Percentiles rank a stretch among this genome's conserved stretches.
phyloP scores from a whole-genome alignment of 1,284 basidiomycete species.

The Porodaedalea pini region DNA sequence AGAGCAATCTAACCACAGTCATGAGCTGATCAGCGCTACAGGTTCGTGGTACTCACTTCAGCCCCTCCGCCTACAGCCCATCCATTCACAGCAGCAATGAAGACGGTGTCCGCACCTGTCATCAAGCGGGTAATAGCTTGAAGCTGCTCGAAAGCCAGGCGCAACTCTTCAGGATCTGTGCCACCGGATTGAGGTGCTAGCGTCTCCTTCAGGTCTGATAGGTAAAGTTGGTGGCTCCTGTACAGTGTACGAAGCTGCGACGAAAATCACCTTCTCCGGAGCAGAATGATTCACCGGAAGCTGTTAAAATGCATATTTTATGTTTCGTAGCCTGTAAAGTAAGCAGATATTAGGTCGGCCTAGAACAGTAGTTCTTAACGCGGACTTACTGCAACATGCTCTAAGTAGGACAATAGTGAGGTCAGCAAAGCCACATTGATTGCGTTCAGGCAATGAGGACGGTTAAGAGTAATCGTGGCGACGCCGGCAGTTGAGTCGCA shows the following conservation, averaged over 20 bases:
- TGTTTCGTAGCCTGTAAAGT: background rate
- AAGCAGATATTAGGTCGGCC: background rate
- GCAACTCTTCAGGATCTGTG: conserved; percentile 7
- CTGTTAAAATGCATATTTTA: conserved; percentile 14
- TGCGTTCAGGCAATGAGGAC: conserved; percentile 12
- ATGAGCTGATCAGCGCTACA: background rate
- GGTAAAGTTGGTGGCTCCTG: background rate
- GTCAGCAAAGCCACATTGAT: conserved; percentile 11
- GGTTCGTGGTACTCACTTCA: background rate
- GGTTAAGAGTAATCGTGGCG: conserved; percentile 8
- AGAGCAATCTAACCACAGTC: conserved; percentile 8
- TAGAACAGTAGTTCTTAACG: background rate
- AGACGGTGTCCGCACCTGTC: conserved; percentile 3
- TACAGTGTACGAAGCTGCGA: background rate
- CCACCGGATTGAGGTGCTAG: conserved; percentile 9
- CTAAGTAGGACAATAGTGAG: background rate
- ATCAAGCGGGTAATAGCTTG: conserved; percentile 13
- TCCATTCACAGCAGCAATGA: conserved; percentile 11
- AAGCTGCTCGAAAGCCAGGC: conserved; percentile 1
- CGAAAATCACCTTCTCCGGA: conserved; percentile 13
- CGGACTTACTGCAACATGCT: conserved; percentile 2
- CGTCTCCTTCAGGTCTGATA: conserved; percentile 12
- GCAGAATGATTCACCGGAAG: conserved; percentile 11
- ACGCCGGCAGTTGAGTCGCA: background rate
- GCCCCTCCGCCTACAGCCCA: conserved; percentile 16